These are phyloP conservation scores for Termitomyces sp. DNA, from an alignment of 768 basidiomycete genomes.

Conservation along the genomic window DNA sequence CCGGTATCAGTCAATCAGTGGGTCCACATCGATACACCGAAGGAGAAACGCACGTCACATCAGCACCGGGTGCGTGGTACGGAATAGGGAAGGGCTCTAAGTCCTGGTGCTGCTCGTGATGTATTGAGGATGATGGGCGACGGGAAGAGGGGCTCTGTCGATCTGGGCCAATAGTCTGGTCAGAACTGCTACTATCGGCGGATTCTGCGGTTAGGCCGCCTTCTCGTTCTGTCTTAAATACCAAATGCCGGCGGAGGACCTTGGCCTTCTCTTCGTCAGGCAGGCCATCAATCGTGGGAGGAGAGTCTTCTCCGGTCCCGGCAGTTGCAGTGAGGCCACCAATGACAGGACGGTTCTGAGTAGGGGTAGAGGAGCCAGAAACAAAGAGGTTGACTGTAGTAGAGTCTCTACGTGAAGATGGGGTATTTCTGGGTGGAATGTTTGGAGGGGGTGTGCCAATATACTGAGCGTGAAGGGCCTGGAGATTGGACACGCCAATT, in stretches of 20 bases:
- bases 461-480: conserved; percentile 62
- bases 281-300: conserved; percentile 44
- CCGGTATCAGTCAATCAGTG: conserved; percentile 1
- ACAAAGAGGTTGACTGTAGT: not conserved
- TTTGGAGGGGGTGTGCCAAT: conserved; percentile 49
- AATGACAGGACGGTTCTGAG: conserved; percentile 15
- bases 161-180: conserved; percentile 24
- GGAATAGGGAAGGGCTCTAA: conserved; percentile 82
- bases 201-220: conserved; percentile 19
- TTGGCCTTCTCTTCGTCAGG: conserved; percentile 82
- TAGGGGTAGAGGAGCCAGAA: not conserved
- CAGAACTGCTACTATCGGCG: conserved; percentile 19
- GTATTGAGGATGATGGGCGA: conserved; percentile 21
- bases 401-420: not conserved
- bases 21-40: not conserved
- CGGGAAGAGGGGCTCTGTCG: conserved; percentile 20
- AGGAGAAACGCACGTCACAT: conserved; percentile 73
- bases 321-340: conserved; percentile 32
- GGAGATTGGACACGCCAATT: conserved; percentile 60
- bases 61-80: conserved; percentile 82
- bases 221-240: conserved; percentile 65
- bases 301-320: conserved; percentile 21
- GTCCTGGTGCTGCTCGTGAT: conserved; percentile 35
- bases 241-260: conserved; percentile 76
- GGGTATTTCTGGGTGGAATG: conserved; percentile 39